Evolutionary conservation across 768 basidiomycete genomes (phyloP), one percentile per base, ranked within the genome.

Genomic region (Mycena venus): DNA sequence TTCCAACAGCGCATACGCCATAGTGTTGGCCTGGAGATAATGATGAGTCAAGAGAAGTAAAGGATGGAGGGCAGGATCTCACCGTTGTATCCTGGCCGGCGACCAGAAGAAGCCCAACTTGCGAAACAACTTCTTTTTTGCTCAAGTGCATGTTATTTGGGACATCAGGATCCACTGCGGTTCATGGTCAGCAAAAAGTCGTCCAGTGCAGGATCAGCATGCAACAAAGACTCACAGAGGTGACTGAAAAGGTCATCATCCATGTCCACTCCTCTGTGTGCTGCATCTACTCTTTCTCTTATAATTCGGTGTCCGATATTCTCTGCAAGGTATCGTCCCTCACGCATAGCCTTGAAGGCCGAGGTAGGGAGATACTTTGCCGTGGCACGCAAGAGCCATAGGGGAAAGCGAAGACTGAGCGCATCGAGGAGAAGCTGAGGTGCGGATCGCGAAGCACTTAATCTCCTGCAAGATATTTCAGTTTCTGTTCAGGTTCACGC

Each of bases 11-110:
- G 42, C 70, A 25, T 38, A 72, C 27, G 58, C 4, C 17, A 72
- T 2, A n/a, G 70, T 56, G 51, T 71, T 71, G 34, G 69, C 68
- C 68, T 74, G 38, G 2, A n/a, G 27, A 49, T n/a, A 42, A n/a
- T 29, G 58, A 19, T 27, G 49, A 51, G 14, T 23, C 14, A 51
- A 23, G 49, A 51, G 15, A 9, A 42, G 42, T 19, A 8, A 51
- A n/a, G 8, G 25, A n/a, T 51, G n/a, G n/a, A 51, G 25, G 49
- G 25, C 27, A 9, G 27, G 15, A 42, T 42, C 51, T 27, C 36
- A 70, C 74, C 19, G 64, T 56, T 7, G 74, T 72, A 19, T 75
- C 74, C 34, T 72, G 63, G 9, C 70, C 74, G 6, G 74, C 70
- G 27, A 72, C 38, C 32, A 72, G 21, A 14, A 75, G 19, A 25